These are phyloP conservation scores for Fusarium liriodendri DNA, from an alignment of 2,329 filamentous ascomycete species.

Conservation along the genomic window DNA sequence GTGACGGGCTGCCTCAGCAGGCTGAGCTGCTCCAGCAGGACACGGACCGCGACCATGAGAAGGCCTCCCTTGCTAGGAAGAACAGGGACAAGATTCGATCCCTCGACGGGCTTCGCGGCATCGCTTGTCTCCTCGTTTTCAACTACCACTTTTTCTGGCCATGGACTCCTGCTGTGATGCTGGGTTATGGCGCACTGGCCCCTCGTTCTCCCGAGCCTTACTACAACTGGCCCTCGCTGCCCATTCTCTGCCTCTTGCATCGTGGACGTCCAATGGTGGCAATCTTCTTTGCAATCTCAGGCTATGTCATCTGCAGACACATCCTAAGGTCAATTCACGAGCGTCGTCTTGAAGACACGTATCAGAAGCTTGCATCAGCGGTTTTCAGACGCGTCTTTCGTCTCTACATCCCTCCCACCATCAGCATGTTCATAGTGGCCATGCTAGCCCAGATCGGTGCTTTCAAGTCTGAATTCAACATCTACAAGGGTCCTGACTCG, in stretches of 20 bases:
- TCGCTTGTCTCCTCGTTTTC: constrained; percentile 56
- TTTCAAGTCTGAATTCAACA: constrained; percentile 49
- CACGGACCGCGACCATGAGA: constrained; percentile 1
- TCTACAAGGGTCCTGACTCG: constrained; percentile 53
- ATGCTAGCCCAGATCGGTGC: constrained; percentile 52
- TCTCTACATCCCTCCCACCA: constrained; percentile 53
- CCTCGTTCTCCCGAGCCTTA: constrained; percentile 51
- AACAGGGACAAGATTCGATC: constrained; percentile 51
- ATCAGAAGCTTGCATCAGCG: constrained; percentile 51
- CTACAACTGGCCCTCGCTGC: constrained; percentile 47
- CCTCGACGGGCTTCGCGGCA: constrained; percentile 55
- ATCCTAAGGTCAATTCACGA: constrained; percentile 52
- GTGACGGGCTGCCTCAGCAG: neutral
- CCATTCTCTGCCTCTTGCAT: constrained; percentile 55
- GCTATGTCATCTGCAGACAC: constrained; percentile 55
- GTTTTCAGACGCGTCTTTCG: constrained; percentile 54
- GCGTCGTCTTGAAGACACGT: constrained; percentile 49
- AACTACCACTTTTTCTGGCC: constrained; percentile 57
- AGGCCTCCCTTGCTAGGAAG: constrained; percentile 22
- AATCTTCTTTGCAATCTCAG: constrained; percentile 57
- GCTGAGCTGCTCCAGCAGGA: neutral
- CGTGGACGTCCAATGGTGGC: constrained; percentile 56
- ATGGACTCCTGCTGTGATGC: constrained; percentile 54
- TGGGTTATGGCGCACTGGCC: constrained; percentile 53
- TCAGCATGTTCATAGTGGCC: constrained; percentile 55